A percentile compares a stretch with the other conserved stretches of the same genome.
Evolutionary conservation across 1,139 yeast genomes (phyloP).

Genomic region (Kodamaea sp.): DNA sequence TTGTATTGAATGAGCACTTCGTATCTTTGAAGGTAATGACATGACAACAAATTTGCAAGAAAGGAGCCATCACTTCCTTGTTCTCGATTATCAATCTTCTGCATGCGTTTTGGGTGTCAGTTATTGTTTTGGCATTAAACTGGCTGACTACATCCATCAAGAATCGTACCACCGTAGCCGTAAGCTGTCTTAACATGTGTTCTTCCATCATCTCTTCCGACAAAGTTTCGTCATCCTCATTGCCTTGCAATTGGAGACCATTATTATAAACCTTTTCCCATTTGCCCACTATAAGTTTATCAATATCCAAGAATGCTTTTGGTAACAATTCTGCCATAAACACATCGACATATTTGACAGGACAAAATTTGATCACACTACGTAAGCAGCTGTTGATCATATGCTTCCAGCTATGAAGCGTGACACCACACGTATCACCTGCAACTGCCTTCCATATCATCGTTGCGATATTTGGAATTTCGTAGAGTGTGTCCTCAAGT

Average conservation of each 20-base stretch:
- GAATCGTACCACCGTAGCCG: slow-evolving; percentile 90
- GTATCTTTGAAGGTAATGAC: slow-evolving; percentile 83
- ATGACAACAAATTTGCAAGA: slow-evolving; percentile 73
- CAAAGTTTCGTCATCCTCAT: slow-evolving; percentile 76
- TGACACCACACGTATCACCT: slow-evolving; percentile 81
- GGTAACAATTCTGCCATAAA: slow-evolving; percentile 83
- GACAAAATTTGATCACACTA: slow-evolving; percentile 86
- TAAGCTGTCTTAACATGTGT: slow-evolving; percentile 85
- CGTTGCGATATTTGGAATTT: slow-evolving; percentile 76
- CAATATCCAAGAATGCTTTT: slow-evolving; percentile 69
- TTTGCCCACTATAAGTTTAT: slow-evolving; percentile 62
- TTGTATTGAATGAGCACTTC: slow-evolving; percentile 88
- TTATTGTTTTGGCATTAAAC: slow-evolving; percentile 44
- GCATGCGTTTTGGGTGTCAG: slow-evolving; percentile 63
- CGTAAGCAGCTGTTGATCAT: slow-evolving; percentile 88
- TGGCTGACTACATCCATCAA: slow-evolving; percentile 90
- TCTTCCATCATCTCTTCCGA: slow-evolving; percentile 99
- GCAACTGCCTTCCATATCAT: slow-evolving; percentile 84
- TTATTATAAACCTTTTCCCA: slow-evolving; percentile 75
- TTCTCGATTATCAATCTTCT: slow-evolving; percentile 66
- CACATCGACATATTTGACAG: slow-evolving; percentile 61
- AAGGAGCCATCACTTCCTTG: slow-evolving; percentile 73
- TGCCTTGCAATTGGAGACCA: slow-evolving; percentile 71
- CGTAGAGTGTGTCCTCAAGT: slow-evolving; percentile 85
- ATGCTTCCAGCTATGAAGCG: slow-evolving; percentile 96